These are phyloP conservation scores for Sisymbrium irio DNA, from an alignment of 345 rosid species.

Conservation along the genomic window DNA sequence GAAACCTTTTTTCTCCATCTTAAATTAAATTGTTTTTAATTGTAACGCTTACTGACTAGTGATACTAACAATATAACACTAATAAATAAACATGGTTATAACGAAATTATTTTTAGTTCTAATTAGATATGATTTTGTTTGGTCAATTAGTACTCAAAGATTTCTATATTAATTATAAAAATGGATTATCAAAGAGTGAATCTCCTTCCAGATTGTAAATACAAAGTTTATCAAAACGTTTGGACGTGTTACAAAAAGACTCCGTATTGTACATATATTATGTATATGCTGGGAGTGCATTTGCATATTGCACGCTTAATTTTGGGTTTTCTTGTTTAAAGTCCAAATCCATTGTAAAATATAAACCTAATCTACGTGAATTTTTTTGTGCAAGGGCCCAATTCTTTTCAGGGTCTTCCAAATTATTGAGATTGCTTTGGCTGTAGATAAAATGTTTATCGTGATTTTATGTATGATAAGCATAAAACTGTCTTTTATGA, in stretches of 20 bases:
- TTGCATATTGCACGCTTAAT: neutral
- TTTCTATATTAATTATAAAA: neutral
- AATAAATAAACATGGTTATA: neutral
- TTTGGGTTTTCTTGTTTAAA: neutral
- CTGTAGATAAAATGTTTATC: too few species aligned
- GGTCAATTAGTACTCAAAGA: neutral
- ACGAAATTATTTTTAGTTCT: too few species aligned
- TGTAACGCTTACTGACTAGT: neutral
- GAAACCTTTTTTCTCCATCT: neutral
- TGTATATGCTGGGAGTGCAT: neutral
- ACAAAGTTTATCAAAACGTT: neutral
- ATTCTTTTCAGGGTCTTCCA: neutral
- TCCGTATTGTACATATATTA: neutral
- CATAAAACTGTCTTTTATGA: too few species aligned
- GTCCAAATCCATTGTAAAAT: neutral
- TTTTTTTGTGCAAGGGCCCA: neutral
- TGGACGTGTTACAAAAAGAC: neutral
- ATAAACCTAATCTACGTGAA: neutral
- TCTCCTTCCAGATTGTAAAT: neutral
- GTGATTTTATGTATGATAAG: too few species aligned
- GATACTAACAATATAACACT: neutral
- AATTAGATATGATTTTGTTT: neutral
- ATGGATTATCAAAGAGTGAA: neutral
- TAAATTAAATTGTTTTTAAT: neutral
- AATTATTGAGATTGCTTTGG: neutral